Evolutionary conservation across 345 rosid species (phyloP).

Genomic region (Lagerstroemia speciosa): DNA sequence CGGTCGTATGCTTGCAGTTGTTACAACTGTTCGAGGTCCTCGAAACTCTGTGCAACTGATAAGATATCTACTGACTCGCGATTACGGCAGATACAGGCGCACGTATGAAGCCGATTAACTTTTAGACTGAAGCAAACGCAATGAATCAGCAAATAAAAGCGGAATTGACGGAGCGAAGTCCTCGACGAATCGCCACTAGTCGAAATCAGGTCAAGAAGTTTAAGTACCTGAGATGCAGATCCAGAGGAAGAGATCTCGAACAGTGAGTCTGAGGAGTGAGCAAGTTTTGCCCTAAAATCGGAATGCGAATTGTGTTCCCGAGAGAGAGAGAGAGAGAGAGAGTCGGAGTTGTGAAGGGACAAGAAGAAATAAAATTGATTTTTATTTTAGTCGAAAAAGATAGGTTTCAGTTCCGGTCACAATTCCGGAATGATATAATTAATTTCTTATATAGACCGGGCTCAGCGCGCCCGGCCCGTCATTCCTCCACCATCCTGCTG

Average conservation of each 20-base stretch:
- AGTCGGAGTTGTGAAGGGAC: background rate
- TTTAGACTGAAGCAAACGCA: background rate
- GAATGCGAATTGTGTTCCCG: background rate
- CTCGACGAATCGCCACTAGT: background rate
- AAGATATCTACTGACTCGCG: background rate
- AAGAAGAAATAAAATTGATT: too few relatives aligned
- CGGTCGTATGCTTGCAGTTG: background rate
- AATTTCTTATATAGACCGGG: too few relatives aligned
- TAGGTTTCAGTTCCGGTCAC: too few relatives aligned
- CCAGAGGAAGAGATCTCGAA: background rate
- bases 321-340: background rate
- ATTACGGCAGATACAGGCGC: background rate
- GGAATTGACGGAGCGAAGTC: background rate
- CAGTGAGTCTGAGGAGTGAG: background rate
- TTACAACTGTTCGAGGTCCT: background rate
- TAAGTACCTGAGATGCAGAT: background rate
- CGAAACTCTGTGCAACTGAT: background rate
- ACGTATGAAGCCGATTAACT: background rate
- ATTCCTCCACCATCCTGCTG: too few relatives aligned
- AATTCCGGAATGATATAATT: too few relatives aligned
- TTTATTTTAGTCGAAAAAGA: too few relatives aligned
- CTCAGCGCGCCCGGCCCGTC: too few relatives aligned
- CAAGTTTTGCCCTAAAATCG: conserved; percentile 1
- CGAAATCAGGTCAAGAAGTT: background rate
- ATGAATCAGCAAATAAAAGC: background rate